phyloP scores from a whole-genome alignment of 2,329 filamentous ascomycete species.

The Neofusicoccum kwambonambiense region DNA sequence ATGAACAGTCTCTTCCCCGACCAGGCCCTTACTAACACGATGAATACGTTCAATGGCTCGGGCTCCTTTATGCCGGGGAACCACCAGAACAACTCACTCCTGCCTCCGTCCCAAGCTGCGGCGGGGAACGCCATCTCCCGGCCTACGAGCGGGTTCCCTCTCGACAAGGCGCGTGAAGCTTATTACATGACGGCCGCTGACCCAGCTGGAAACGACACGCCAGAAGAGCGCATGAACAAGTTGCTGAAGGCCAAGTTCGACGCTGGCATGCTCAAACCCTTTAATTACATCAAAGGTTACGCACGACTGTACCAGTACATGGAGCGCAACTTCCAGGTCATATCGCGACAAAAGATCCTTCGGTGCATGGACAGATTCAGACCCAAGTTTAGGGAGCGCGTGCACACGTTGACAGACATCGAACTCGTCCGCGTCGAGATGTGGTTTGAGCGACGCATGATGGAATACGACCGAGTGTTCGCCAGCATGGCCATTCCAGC shows the following conservation, averaged over 20 bases:
- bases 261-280: slow-evolving; percentile 88
- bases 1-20: slow-evolving; percentile 56
- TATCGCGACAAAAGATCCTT: slow-evolving; percentile 85
- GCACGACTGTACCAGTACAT: slow-evolving; percentile 86
- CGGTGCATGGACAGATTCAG: slow-evolving; percentile 89
- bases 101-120: slow-evolving; percentile 45
- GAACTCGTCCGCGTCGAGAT: slow-evolving; percentile 95
- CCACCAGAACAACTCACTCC: slow-evolving; percentile 46
- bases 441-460: slow-evolving; percentile 96
- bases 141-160: slow-evolving; percentile 60
- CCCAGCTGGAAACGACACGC: slow-evolving; percentile 79
- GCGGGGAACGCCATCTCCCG: slow-evolving; percentile 58
- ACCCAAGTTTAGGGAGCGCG: slow-evolving; percentile 93
- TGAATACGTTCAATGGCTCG: slow-evolving; percentile 39
- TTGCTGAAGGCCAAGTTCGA: slow-evolving; percentile 95
- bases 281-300: slow-evolving; percentile 98
- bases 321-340: slow-evolving; percentile 78
- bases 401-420: slow-evolving; percentile 87
- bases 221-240: slow-evolving; percentile 93
- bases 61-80: slow-evolving; percentile 33
- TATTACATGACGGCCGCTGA: slow-evolving; percentile 98
- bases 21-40: slow-evolving; percentile 51
- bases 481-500: slow-evolving; percentile 98
- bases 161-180: slow-evolving; percentile 73
- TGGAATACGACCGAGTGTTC: slow-evolving; percentile 98